phyloP scores from a whole-genome alignment of 768 basidiomycete genomes.

The Leccinum boreale region DNA sequence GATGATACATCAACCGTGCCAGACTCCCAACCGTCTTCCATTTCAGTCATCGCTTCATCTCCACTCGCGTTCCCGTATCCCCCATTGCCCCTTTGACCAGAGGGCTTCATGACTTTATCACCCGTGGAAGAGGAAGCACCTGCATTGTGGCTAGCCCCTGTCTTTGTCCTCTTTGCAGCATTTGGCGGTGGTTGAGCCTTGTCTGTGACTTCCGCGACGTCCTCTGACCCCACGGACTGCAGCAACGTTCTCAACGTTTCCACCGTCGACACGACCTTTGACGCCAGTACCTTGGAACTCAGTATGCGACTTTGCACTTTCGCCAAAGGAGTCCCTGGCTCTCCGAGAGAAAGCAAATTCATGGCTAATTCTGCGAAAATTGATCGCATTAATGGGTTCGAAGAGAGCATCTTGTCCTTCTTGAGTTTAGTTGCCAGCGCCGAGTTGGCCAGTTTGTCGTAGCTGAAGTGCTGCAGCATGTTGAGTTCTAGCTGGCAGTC shows the following conservation, averaged over 20 bases:
- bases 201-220: constrained; percentile 14
- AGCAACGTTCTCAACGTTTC: constrained; percentile 46
- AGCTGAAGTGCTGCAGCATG: constrained; percentile 48
- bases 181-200: constrained; percentile 9
- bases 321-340: constrained; percentile 42
- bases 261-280: constrained; percentile 51
- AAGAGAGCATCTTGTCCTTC: constrained; percentile 62
- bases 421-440: constrained; percentile 71
- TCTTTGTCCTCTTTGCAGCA: constrained; percentile 12
- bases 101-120: background rate
- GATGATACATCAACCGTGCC: constrained; percentile 36
- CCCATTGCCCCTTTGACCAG: constrained; percentile 13
- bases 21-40: constrained; percentile 39
- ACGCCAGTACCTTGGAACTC: constrained; percentile 73
- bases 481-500: background rate
- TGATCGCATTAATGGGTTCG: constrained; percentile 46
- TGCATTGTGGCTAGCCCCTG: background rate
- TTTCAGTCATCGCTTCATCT: constrained; percentile 4
- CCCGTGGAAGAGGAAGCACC: background rate
- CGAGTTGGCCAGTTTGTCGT: constrained; percentile 55
- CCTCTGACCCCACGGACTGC: constrained; percentile 16
- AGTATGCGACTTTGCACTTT: constrained; percentile 72
- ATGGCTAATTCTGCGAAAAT: constrained; percentile 44
- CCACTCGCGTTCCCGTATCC: constrained; percentile 21
- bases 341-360: constrained; percentile 32